Conservation (phyloP, 2,329 filamentous ascomycete species). For the Coleophoma cylindrospora region DNA sequence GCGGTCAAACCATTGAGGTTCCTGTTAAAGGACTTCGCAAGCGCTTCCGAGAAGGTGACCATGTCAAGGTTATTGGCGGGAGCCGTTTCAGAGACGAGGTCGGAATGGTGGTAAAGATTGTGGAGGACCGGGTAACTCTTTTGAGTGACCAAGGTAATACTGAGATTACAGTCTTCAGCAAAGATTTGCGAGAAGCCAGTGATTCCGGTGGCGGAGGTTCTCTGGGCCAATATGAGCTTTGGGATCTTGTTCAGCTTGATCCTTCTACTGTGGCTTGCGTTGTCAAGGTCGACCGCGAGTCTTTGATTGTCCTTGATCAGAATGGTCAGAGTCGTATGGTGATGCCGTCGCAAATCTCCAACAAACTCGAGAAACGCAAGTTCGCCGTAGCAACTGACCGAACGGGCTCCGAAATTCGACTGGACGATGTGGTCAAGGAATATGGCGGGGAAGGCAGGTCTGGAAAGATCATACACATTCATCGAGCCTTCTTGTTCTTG, state of each 20-base stretch:
- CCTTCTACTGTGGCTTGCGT: conserved; percentile 88
- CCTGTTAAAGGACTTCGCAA: conserved; percentile 90
- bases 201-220: conserved; percentile 84
- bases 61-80: conserved; percentile 97
- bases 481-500: conserved; percentile 87
- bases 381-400: conserved; percentile 87
- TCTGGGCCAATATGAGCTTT: conserved; percentile 84
- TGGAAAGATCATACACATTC: conserved; percentile 89
- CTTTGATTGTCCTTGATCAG: conserved; percentile 84
- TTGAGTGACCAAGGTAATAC: conserved; percentile 88
- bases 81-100: conserved; percentile 94
- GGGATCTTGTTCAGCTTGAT: conserved; percentile 92
- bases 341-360: conserved; percentile 86
- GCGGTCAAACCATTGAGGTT: conserved; percentile 83
- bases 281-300: conserved; percentile 92
- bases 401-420: conserved; percentile 86
- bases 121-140: conserved; percentile 86
- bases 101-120: conserved; percentile 93
- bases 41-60: conserved; percentile 87
- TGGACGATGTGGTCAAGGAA: conserved; percentile 91
- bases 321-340: conserved; percentile 77
- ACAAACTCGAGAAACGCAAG: conserved; percentile 78
- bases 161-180: conserved; percentile 97
- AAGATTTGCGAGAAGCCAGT: conserved; percentile 87
- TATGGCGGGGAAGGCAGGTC: conserved; percentile 77